phyloP scores from a whole-genome alignment of 2,329 filamentous ascomycete species.

The Curvularia spicifera region DNA sequence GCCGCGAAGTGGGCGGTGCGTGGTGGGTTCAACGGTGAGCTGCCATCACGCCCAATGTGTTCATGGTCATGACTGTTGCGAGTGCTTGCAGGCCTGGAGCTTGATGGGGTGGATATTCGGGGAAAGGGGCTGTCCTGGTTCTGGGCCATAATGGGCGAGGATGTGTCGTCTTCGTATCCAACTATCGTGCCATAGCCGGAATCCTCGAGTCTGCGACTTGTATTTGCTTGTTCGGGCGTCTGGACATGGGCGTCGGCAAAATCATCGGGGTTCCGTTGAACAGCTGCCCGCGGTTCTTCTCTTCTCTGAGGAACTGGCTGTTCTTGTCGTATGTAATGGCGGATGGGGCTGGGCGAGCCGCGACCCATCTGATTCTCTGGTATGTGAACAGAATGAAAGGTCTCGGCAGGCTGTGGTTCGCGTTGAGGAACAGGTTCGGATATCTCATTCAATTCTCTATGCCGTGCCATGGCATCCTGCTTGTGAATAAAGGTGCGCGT shows the following conservation, averaged over 20 bases:
- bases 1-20: constrained; percentile 71
- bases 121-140: constrained; percentile 42
- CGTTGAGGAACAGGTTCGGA: constrained; percentile 32
- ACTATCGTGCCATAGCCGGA: constrained; percentile 16
- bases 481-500: constrained; percentile 48
- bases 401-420: constrained; percentile 29
- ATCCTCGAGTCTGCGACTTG: constrained; percentile 25
- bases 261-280: constrained; percentile 49
- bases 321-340: constrained; percentile 20
- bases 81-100: constrained; percentile 14
- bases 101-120: constrained; percentile 20
- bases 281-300: constrained; percentile 15
- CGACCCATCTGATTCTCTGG: constrained; percentile 17
- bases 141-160: constrained; percentile 29
- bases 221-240: constrained; percentile 32
- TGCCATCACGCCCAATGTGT: constrained; percentile 37
- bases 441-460: constrained; percentile 40
- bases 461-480: constrained; percentile 45
- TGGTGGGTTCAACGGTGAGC: constrained; percentile 64
- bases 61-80: constrained; percentile 25
- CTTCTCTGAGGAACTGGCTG: constrained; percentile 19
- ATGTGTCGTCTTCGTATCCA: constrained; percentile 12
- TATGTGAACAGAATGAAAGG: constrained; percentile 16
- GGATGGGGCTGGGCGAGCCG: constrained; percentile 30
- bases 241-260: constrained; percentile 51